Evolutionary conservation across 768 basidiomycete species (phyloP), one percentile per base, ranked within the genome.

Genomic region (Tulasnella sp.): DNA sequence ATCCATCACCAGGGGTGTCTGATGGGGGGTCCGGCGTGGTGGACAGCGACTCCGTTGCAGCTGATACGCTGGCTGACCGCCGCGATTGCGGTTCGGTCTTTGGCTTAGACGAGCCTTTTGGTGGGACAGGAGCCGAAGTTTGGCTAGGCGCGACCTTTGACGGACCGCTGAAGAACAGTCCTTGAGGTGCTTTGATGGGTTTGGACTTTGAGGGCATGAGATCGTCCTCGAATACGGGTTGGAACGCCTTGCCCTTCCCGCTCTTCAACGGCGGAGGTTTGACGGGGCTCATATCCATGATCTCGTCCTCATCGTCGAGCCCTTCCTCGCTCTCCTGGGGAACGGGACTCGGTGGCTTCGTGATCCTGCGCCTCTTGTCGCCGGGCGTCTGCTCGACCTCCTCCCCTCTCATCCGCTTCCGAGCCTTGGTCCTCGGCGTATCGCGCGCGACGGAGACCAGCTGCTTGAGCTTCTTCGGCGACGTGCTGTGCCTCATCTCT

Each of bases 371-470:
- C 16, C 74, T 46, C 50, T 76, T 74, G 37, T 82, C 81, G 22
- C 81, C 74, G 2, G 81, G 81, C 12, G 81, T 82, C 28, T 74
- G 28, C 22, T 73, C 72, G 37, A 82, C 77, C 31, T 82, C 81
- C 75, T 82, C 81, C n/a, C 81, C 81, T 41, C 81, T 41, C 69
- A 82, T 34, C 42, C 81, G 72, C 40, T 82, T 82, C 31, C 81
- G 72, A 28, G 81, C 72, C 64, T 82, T 82, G 14, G 81, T 82
- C 40, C 81, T 74, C 11, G 81, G 81, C 28, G 81, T 80, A 46
- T 82, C 81, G 12, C 58, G 48, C 22, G 72, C 40, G 22, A 46
- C 37, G 28, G 79, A 80, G 31, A 69, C 44, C 42, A 80, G 20
- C 5, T 44, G 42, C 14, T 60, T 46, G 16, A 80, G 31, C 72